Evolutionary conservation across 75 land plant genomes (phyloP), one percentile per base, ranked within the genome.

Genomic region (Pinus albicaulis): DNA sequence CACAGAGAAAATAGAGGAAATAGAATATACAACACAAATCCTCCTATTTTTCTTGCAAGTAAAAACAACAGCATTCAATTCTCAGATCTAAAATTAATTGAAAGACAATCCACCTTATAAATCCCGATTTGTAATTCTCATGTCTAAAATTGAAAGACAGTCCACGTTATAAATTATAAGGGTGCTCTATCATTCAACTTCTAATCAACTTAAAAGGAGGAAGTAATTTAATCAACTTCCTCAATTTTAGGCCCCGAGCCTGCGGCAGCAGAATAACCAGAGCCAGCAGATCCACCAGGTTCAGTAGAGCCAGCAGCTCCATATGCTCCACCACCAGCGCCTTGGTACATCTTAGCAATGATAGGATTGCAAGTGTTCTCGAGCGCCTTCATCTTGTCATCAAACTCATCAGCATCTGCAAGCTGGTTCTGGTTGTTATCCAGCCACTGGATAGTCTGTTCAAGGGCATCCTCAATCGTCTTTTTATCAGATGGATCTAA

Each of bases 401-500:
- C 83, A 55, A 83, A 83, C 68, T 83, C 85, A 31, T 83, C 85
- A 15, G 48, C 85, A 23, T 83, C 85, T 24, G 84, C 84, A 53
- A 82, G 63, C 73, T 83, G 83, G n/a, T n/a, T n/a, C n/a, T 28
- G 28, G 41, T 83, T 83, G 52, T 53, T 41, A 34, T 86, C 88
- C 14, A 86, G 56, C 88, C 88, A 86, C 48, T 68, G 64, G 3
- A 86, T 84, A 20, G 88, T 59, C 19, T 66, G 44, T 55, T 74
- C 66, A 79, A 64, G 76, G 28, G 77, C 81, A 55, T 75, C 63
- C 23, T 80, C 59, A 44, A 59, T 80, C 44, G 41, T 44, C 79
- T 74, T 66, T 64, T 70, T 76, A 31, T 61, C 58, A 7, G 61
- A 17, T 17, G 77, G 4, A 53, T 48, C 72, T 0, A 41, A 17